Conservation (phyloP, 2,329 filamentous ascomycete genomes). For the Mycosphaerella sp. region DNA sequence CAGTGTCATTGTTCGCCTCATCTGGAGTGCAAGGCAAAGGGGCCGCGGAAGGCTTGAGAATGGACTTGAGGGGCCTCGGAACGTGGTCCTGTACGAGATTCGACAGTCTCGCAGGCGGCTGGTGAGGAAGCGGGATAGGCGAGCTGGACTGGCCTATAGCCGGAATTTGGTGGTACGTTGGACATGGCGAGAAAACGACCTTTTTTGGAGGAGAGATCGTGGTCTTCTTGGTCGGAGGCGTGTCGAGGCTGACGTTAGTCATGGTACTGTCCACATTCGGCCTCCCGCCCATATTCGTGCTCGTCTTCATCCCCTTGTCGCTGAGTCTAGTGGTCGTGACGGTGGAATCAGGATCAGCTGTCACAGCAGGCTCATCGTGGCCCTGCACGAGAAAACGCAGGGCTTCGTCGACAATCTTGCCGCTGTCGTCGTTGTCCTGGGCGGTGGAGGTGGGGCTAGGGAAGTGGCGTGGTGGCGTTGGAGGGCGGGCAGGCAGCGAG, state of each 20-base stretch:
- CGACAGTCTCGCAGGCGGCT: constrained; percentile 27
- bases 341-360: neutral
- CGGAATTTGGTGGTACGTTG: constrained; percentile 42
- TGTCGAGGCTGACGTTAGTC: constrained; percentile 11
- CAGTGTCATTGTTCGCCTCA: constrained; percentile 34
- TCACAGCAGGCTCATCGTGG: constrained; percentile 21
- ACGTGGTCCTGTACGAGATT: constrained; percentile 36
- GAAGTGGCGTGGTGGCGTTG: constrained; percentile 47
- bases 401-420: constrained; percentile 28
- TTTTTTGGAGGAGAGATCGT: constrained; percentile 42
- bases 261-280: neutral
- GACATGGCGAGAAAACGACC: constrained; percentile 57
- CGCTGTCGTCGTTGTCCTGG: neutral
- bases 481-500: constrained; percentile 47
- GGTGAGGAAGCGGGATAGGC: constrained; percentile 28
- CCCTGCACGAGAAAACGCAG: constrained; percentile 37
- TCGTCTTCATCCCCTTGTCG: neutral
- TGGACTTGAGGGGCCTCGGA: constrained; percentile 59
- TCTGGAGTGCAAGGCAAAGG: constrained; percentile 34
- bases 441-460: neutral
- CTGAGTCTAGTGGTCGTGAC: neutral
- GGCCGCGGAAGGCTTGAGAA: constrained; percentile 64
- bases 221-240: constrained; percentile 14
- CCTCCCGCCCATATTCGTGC: neutral
- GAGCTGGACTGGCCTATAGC: constrained; percentile 32